Evolutionary conservation across 768 basidiomycete genomes (phyloP).

Genomic region (Austroboletus eburneus): DNA sequence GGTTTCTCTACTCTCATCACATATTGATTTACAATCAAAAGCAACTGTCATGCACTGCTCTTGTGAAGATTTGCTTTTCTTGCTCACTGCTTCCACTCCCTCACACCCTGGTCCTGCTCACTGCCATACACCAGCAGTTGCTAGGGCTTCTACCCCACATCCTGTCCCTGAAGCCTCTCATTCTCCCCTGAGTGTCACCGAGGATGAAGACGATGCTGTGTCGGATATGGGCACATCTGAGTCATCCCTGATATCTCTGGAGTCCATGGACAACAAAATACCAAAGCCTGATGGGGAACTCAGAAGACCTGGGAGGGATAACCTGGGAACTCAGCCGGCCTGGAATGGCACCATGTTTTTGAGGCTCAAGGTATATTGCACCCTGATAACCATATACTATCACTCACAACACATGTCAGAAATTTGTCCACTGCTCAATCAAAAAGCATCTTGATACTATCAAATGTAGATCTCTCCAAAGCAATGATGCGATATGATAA

Average conservation of each 20-base stretch:
- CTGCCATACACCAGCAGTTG: too few relatives aligned
- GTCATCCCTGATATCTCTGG: neutral
- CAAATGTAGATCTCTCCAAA: conserved; percentile 1
- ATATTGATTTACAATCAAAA: too few relatives aligned
- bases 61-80: too few relatives aligned
- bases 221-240: neutral
- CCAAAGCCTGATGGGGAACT: conserved; percentile 5
- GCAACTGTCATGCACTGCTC: too few relatives aligned
- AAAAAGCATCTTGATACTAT: neutral
- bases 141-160: too few relatives aligned
- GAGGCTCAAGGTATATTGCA: neutral
- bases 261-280: neutral
- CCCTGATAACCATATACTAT: too few relatives aligned
- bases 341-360: neutral
- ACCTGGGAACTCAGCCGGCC: conserved; percentile 1
- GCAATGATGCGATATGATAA: neutral
- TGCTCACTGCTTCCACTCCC: too few relatives aligned
- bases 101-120: too few relatives aligned
- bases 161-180: too few relatives aligned
- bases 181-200: too few relatives aligned
- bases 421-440: conserved; percentile 3
- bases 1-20: too few relatives aligned
- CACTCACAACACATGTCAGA: neutral
- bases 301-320: conserved; percentile 2
- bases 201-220: neutral